phyloP scores from a whole-genome alignment of 495 filamentous ascomycete species.

The Neurospora africana region DNA sequence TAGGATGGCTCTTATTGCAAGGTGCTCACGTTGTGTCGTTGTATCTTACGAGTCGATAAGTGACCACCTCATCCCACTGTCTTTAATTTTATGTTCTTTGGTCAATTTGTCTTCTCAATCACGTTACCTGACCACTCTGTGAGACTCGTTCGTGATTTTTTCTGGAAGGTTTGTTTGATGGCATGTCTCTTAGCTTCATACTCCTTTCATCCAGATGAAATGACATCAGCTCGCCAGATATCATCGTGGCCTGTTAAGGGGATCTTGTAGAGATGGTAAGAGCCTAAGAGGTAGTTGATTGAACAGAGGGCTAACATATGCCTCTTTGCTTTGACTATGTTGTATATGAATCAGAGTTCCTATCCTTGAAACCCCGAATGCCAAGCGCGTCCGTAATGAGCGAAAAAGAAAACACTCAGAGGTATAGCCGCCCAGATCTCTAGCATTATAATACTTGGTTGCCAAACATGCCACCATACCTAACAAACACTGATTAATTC shows the following conservation, averaged over 20 bases:
- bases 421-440: background rate
- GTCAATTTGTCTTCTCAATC: background rate
- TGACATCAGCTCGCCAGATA: background rate
- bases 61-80: background rate
- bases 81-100: background rate
- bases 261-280: background rate
- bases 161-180: background rate
- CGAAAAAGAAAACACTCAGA: background rate
- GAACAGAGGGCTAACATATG: background rate
- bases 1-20: background rate
- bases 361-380: background rate
- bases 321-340: background rate
- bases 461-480: background rate
- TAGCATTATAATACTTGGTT: background rate
- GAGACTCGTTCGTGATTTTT: background rate
- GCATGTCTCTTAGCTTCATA: background rate
- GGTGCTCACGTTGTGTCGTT: background rate
- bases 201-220: background rate
- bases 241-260: background rate
- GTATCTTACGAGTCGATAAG: background rate
- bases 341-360: background rate
- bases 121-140: background rate
- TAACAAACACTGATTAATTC: background rate
- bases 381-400: background rate
- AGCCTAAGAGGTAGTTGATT: background rate